Base-by-base conservation (phyloP, 768 basidiomycete species). In the Agaricus blazei region DNA sequence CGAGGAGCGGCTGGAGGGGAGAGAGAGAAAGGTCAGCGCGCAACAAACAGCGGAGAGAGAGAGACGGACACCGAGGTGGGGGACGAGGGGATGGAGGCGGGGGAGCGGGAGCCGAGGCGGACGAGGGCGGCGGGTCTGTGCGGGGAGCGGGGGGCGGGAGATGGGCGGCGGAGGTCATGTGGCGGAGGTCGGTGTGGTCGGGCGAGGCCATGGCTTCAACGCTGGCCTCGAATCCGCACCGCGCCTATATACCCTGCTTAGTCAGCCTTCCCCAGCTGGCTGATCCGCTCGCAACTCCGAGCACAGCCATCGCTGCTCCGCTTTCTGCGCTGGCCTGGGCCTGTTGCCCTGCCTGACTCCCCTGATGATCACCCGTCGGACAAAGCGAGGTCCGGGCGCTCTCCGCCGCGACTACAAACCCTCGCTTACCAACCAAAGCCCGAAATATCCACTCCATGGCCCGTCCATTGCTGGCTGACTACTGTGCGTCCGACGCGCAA, bases 71-170 rank as follows among this genome's bases (percentile, higher is more conserved):
- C 81, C 34, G 88, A 89, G 19, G 88, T 88, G 3, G 88, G 88
- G 1, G 85, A 88, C 14, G 86, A 89, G 0, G 88, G 87, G 56
- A 90, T 90, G 11, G 86, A 88, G n/a, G 73, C 75, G 1, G 88
- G 86, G 0, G 87, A 87, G 24, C 78, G 77, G 9, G 84, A 85
- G 40, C 83, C 86, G 26, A 84, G 63, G 42, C 79, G 73, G 49
- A 67, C 65, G 6, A 78, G 77, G 59, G 82, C 81, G 0, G 82
- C 81, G 23, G 68, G 56, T 31, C 79, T 70, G 15, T 72, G 52
- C 14, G 54, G 48, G 61, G 41, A 73, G 63, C 54, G 54, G 40
- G 54, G 1, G 74, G 58, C 51, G 66, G 71, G 55, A 84, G 74
- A 45, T 72, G 68, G 11, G 72, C 67, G 29, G 72, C 68, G 26